These are phyloP conservation scores for Dianthus caryophyllus DNA, from an alignment of 148 eudicot genomes.

Conservation along the genomic window DNA sequence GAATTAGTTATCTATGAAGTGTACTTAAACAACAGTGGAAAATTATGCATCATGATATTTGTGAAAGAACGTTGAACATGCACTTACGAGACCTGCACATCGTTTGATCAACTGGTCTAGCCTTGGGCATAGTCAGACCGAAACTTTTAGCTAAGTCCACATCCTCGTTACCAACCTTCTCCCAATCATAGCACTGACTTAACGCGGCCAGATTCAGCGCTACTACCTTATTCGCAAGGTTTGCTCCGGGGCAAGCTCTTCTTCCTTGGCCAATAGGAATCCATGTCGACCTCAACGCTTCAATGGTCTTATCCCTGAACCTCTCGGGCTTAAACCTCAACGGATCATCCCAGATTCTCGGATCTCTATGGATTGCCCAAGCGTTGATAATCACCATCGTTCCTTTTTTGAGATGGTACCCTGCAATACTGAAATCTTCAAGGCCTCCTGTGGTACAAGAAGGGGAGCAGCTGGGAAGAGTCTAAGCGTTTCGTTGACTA, in stretches of 20 bases:
- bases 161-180: slow-evolving; percentile 11
- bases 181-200: slow-evolving; percentile 29
- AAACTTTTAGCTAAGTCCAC: slow-evolving; percentile 27
- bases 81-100: slow-evolving; percentile 19
- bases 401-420: slow-evolving; percentile 22
- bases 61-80: slow-evolving; percentile 16
- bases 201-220: slow-evolving; percentile 23
- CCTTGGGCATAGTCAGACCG: slow-evolving; percentile 31
- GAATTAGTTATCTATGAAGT: background rate
- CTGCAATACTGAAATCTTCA: slow-evolving; percentile 17
- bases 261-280: slow-evolving; percentile 26
- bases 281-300: slow-evolving; percentile 13
- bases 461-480: slow-evolving; percentile 30
- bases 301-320: slow-evolving; percentile 13
- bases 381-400: slow-evolving; percentile 14
- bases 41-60: slow-evolving; percentile 9
- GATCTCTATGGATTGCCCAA: slow-evolving; percentile 28
- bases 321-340: slow-evolving; percentile 21
- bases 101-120: slow-evolving; percentile 21
- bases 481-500: slow-evolving; percentile 25
- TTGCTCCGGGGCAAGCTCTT: slow-evolving; percentile 26
- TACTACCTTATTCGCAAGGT: slow-evolving; percentile 22
- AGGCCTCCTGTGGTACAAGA: slow-evolving; percentile 24
- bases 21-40: slow-evolving; percentile 1
- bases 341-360: slow-evolving; percentile 21